Evolutionary conservation across 352 stramenopile genomes (phyloP).

Genomic region (Pythium myriotylum): DNA sequence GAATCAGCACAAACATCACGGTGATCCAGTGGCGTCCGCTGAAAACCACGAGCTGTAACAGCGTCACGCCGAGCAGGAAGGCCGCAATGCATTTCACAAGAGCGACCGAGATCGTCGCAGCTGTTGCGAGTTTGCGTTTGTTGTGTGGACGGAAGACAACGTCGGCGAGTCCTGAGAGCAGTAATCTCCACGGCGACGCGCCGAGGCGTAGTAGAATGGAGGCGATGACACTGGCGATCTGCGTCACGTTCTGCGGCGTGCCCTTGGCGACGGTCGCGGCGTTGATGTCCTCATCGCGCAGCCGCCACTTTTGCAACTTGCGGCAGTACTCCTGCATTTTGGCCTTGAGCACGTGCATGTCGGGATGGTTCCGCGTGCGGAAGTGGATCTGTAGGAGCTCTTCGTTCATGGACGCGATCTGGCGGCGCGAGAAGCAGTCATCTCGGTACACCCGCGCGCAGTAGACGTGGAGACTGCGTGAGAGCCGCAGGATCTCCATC

Average conservation of each 20-base stretch:
- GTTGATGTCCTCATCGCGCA: slow-evolving; percentile 75
- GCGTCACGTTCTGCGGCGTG: slow-evolving; percentile 42
- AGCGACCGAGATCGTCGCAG: slow-evolving; percentile 29
- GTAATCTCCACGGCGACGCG: slow-evolving; percentile 42
- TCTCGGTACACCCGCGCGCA: slow-evolving; percentile 67
- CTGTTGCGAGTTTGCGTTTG: slow-evolving; percentile 30
- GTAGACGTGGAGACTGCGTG: slow-evolving; percentile 71
- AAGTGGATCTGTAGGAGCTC: slow-evolving; percentile 82
- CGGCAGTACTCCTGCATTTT: slow-evolving; percentile 66
- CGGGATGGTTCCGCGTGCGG: slow-evolving; percentile 67
- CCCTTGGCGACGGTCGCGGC: slow-evolving; percentile 47
- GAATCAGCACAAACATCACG: slow-evolving; percentile 30
- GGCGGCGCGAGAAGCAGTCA: slow-evolving; percentile 70
- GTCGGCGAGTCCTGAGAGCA: slow-evolving; percentile 54
- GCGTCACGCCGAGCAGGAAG: slow-evolving; percentile 39
- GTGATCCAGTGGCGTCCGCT: slow-evolving; percentile 36
- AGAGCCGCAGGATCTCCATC: slow-evolving; percentile 67
- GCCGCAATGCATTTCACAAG: slow-evolving; percentile 42
- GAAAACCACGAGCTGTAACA: slow-evolving; percentile 36
- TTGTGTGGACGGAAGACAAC: slow-evolving; percentile 49
- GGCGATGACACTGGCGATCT: slow-evolving; percentile 49
- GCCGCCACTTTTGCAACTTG: slow-evolving; percentile 60
- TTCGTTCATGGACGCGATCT: slow-evolving; percentile 82
- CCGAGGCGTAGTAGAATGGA: slow-evolving; percentile 45
- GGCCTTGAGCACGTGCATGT: slow-evolving; percentile 68